phyloP scores from a whole-genome alignment of 1,284 basidiomycete genomes.

The Xanthoconium separans region DNA sequence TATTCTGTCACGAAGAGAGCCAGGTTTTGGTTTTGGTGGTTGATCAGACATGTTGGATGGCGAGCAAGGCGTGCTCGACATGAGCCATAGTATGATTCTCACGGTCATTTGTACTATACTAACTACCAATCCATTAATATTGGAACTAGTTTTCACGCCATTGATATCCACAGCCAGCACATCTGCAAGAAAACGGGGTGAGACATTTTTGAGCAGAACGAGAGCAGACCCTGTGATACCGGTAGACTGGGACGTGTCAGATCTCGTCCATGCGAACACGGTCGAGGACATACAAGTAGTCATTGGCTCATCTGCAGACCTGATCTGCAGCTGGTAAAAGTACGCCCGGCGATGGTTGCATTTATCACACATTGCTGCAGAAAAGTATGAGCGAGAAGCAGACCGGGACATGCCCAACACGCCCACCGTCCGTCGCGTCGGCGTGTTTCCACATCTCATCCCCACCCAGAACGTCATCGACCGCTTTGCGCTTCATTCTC shows the following conservation, averaged over 20 bases:
- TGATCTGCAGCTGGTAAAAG: slow-evolving; percentile 95
- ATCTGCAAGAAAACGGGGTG: slow-evolving; percentile 35
- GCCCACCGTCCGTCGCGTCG: slow-evolving; percentile 79
- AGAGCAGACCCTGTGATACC: slow-evolving; percentile 28
- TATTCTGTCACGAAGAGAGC: slow-evolving; percentile 79
- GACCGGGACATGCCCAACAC: slow-evolving; percentile 5
- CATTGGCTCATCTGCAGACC: slow-evolving; percentile 96
- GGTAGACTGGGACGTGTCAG: slow-evolving; percentile 40
- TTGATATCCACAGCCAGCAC: slow-evolving; percentile 54
- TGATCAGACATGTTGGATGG: slow-evolving; percentile 45
- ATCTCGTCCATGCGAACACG: slow-evolving; percentile 5
- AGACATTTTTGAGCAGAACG: background rate
- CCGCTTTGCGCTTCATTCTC: slow-evolving; percentile 79
- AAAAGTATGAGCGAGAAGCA: background rate
- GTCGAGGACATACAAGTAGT: slow-evolving; percentile 78
- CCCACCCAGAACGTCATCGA: slow-evolving; percentile 93
- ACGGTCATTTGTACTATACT: slow-evolving; percentile 14
- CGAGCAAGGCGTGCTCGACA: slow-evolving; percentile 18
- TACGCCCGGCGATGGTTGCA: slow-evolving; percentile 87
- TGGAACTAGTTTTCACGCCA: slow-evolving; percentile 57
- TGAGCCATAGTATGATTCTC: slow-evolving; percentile 18
- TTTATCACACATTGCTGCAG: slow-evolving; percentile 79
- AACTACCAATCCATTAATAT: background rate
- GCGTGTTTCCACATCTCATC: slow-evolving; percentile 96
- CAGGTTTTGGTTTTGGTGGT: slow-evolving; percentile 57